Evolutionary conservation across 2,329 filamentous ascomycete genomes (phyloP).

Genomic region (Whalleya microplaca): DNA sequence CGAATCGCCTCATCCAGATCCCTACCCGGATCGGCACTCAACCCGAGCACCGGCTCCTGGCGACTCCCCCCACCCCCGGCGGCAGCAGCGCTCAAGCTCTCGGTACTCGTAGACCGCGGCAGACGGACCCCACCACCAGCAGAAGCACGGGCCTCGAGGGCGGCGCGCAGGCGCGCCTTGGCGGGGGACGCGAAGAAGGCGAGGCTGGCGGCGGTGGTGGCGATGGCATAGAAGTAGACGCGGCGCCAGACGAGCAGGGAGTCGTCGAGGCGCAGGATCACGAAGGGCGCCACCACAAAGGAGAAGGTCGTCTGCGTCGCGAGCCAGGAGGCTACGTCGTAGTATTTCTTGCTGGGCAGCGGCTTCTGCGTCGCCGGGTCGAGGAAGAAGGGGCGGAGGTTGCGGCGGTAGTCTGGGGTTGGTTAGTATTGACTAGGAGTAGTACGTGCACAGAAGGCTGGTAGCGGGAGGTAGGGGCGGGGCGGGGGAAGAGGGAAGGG

Average conservation of each 20-base stretch:
- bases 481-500: background rate
- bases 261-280: slow-evolving; percentile 73
- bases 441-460: too few species aligned
- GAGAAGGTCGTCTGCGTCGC: slow-evolving; percentile 82
- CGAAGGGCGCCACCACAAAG: slow-evolving; percentile 83
- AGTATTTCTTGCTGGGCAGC: slow-evolving; percentile 77
- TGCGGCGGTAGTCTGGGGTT: slow-evolving; percentile 80
- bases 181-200: slow-evolving; percentile 81
- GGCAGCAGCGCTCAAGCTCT: slow-evolving; percentile 52
- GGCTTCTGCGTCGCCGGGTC: slow-evolving; percentile 73
- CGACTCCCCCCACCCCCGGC: too few species aligned
- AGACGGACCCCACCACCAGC: slow-evolving; percentile 48
- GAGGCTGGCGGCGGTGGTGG: slow-evolving; percentile 67
- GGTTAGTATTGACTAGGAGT: slow-evolving; percentile 5
- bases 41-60: slow-evolving; percentile 70
- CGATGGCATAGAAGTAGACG: slow-evolving; percentile 85
- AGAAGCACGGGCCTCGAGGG: slow-evolving; percentile 61
- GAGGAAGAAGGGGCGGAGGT: slow-evolving; percentile 91
- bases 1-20: slow-evolving; percentile 79
- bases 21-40: slow-evolving; percentile 74
- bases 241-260: slow-evolving; percentile 79
- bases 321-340: slow-evolving; percentile 77
- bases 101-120: slow-evolving; percentile 57
- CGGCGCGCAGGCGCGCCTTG: slow-evolving; percentile 61
- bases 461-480: too few species aligned